Evolutionary conservation across 306 rosid species (phyloP).

Genomic region (Prunus campanulata): DNA sequence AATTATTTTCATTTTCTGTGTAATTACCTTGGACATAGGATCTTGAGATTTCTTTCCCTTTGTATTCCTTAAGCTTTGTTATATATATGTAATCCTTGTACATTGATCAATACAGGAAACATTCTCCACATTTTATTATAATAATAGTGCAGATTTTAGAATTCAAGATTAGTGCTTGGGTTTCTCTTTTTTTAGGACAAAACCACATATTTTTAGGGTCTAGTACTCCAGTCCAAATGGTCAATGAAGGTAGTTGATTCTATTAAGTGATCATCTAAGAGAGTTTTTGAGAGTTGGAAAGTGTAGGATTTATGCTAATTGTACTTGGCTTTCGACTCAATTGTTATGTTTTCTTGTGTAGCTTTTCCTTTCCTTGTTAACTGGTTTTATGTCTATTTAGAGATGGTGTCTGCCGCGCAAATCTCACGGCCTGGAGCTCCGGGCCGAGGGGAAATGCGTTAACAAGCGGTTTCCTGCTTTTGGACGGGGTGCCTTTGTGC

Average conservation of each 20-base stretch:
- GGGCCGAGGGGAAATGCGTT: too few species aligned
- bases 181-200: background rate
- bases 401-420: slow-evolving; percentile 34
- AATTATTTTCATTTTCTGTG: too few species aligned
- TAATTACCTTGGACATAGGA: too few species aligned
- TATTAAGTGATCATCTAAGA: background rate
- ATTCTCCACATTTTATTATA: too few species aligned
- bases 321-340: background rate
- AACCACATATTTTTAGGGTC: background rate
- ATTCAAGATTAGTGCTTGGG: background rate
- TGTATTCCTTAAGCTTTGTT: too few species aligned
- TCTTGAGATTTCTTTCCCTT: too few species aligned
- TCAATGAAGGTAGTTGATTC: background rate
- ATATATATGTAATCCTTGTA: too few species aligned
- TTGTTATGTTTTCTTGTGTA: background rate
- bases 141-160: background rate
- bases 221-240: background rate
- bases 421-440: too few species aligned
- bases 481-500: too few species aligned
- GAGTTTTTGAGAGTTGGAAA: background rate
- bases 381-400: background rate
- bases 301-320: background rate
- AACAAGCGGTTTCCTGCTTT: too few species aligned
- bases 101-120: too few species aligned
- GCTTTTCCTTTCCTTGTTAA: background rate